A percentile compares a stretch with the other conserved stretches of the same genome.
phyloP scores from a whole-genome alignment of 2,329 filamentous ascomycete genomes.

The Penicillium palitans region DNA sequence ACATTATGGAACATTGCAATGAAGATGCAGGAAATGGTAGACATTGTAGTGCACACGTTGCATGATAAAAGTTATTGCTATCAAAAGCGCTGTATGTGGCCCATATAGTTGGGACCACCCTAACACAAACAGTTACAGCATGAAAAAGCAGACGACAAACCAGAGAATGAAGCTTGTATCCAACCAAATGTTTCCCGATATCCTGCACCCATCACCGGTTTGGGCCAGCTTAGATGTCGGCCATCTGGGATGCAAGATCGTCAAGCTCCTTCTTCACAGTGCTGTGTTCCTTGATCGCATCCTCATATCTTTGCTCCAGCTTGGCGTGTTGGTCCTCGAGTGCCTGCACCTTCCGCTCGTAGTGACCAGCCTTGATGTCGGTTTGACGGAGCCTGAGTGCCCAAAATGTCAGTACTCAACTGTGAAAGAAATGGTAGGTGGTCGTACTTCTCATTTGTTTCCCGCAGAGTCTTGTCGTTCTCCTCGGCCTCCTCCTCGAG shows the following conservation, averaged over 20 bases:
- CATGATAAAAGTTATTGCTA: constrained; percentile 20
- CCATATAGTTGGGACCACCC: constrained; percentile 16
- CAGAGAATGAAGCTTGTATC: constrained; percentile 26
- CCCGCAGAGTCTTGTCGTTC: constrained; percentile 91
- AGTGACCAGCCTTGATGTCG: constrained; percentile 98
- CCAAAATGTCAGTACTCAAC: constrained; percentile 18
- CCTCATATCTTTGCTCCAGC: constrained; percentile 98
- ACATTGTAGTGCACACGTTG: constrained; percentile 20
- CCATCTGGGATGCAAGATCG: constrained; percentile 86
- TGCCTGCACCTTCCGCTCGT: constrained; percentile 98
- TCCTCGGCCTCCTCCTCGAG: constrained; percentile 98
- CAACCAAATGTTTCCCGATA: constrained; percentile 32
- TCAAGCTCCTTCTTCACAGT: constrained; percentile 85
- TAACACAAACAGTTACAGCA: constrained; percentile 30
- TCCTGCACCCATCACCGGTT: constrained; percentile 33
- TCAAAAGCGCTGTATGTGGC: constrained; percentile 21
- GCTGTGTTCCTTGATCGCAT: constrained; percentile 88
- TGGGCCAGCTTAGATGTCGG: constrained; percentile 71
- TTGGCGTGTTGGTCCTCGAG: constrained; percentile 87
- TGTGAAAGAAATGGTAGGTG: constrained; percentile 1
- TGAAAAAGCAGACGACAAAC: constrained; percentile 30
- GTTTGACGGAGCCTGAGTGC: constrained; percentile 86
- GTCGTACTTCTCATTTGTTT: constrained; percentile 96
- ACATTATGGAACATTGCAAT: constrained; percentile 10
- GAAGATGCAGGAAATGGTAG: constrained; percentile 16